A percentile compares a stretch with the other conserved stretches of the same genome.
Conservation (phyloP, 768 basidiomycete species). For the Podaxis sp. region DNA sequence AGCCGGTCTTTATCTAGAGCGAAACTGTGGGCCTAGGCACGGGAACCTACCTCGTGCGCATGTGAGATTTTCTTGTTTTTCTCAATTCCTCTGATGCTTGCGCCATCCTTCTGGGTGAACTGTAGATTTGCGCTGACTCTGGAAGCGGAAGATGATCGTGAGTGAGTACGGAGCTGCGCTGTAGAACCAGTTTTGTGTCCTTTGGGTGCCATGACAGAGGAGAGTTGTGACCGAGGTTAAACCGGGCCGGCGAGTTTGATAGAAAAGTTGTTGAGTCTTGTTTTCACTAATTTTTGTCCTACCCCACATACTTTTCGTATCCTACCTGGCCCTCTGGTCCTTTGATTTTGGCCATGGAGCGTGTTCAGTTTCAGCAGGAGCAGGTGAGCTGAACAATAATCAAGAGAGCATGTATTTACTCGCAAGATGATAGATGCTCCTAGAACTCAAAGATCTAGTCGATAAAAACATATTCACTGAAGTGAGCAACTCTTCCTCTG, state of each 20-base stretch:
- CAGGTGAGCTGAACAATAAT: constrained; percentile 40
- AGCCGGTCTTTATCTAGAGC: constrained; percentile 12
- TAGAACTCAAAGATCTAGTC: constrained; percentile 89
- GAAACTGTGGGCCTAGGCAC: constrained; percentile 10
- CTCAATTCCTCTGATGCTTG: constrained; percentile 39
- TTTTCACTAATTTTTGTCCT: constrained; percentile 3
- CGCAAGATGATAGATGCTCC: constrained; percentile 64
- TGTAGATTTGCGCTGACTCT: constrained; percentile 59
- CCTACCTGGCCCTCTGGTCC: constrained; percentile 7
- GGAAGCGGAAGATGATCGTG: constrained; percentile 58
- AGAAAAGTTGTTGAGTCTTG: constrained; percentile 6
- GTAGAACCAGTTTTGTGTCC: constrained; percentile 41
- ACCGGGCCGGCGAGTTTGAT: not conserved
- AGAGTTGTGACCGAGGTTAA: not conserved
- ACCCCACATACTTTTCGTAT: not conserved
- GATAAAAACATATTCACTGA: constrained; percentile 81
- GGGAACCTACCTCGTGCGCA: constrained; percentile 40
- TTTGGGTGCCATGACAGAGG: constrained; percentile 43
- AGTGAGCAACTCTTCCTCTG: constrained; percentile 35
- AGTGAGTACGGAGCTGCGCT: constrained; percentile 53
- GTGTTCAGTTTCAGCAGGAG: constrained; percentile 92
- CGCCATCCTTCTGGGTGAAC: constrained; percentile 61
- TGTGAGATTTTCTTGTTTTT: constrained; percentile 46
- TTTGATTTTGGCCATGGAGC: constrained; percentile 60
- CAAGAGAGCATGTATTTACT: not conserved